These are phyloP conservation scores for Coleophoma eucalyptorum DNA, from an alignment of 2,329 filamentous ascomycete genomes.

Conservation along the genomic window DNA sequence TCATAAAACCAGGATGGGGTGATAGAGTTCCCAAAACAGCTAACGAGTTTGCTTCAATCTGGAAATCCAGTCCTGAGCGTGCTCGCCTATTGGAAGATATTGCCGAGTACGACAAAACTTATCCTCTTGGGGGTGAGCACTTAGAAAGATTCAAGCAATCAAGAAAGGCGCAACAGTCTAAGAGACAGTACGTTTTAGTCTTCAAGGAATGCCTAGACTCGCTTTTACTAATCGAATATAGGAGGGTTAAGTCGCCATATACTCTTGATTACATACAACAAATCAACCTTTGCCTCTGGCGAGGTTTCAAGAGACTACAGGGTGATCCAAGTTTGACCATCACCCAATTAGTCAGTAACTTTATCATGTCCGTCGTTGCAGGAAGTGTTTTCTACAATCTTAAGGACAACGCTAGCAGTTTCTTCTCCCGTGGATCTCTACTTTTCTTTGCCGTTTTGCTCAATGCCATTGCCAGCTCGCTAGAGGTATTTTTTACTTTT, in stretches of 20 bases:
- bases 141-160: conserved; percentile 28
- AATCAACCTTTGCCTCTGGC: conserved; percentile 57
- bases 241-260: conserved; percentile 59
- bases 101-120: conserved; percentile 41
- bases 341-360: conserved; percentile 15
- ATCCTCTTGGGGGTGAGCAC: conserved; percentile 22
- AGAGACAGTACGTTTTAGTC: conserved; percentile 20
- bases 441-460: conserved; percentile 66
- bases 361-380: conserved; percentile 56
- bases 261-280: conserved; percentile 57
- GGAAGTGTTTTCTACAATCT: conserved; percentile 63
- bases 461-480: conserved; percentile 58
- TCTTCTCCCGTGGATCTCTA: conserved; percentile 57
- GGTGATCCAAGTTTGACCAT: conserved; percentile 48
- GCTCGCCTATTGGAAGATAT: conserved; percentile 41
- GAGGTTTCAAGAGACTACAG: conserved; percentile 70
- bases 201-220: not conserved
- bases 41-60: conserved; percentile 48
- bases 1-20: conserved; percentile 51
- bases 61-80: conserved; percentile 38
- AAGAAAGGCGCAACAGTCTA: conserved; percentile 32
- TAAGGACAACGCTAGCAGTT: conserved; percentile 44
- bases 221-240: conserved; percentile 38
- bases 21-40: conserved; percentile 49
- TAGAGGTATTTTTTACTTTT: conserved; percentile 37